Percentiles rank a stretch among this genome's conserved stretches.
Evolutionary conservation across 768 basidiomycete species (phyloP).

Genomic region (Psilocybe cyanescens): DNA sequence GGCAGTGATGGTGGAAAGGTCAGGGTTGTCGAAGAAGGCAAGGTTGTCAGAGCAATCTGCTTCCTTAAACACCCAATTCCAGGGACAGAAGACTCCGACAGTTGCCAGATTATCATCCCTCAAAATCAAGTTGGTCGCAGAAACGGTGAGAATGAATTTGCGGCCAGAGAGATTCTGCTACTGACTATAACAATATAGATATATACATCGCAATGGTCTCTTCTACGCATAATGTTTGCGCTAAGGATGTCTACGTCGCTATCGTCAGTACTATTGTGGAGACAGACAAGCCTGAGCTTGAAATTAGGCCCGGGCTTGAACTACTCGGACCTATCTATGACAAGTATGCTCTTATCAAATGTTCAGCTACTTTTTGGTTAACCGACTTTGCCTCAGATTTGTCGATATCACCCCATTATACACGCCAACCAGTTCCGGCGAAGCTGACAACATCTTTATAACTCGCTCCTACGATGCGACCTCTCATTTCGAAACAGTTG

Average conservation of each 20-base stretch:
- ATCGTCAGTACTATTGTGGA: conserved; percentile 99
- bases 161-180: background rate
- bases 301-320: conserved; percentile 90
- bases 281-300: conserved; percentile 88
- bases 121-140: conserved; percentile 95
- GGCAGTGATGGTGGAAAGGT: conserved; percentile 72
- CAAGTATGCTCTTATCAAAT: conserved; percentile 61
- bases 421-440: conserved; percentile 83
- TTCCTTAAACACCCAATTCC: conserved; percentile 98
- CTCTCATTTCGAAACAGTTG: conserved; percentile 98
- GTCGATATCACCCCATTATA: conserved; percentile 87
- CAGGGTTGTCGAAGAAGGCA: conserved; percentile 89
- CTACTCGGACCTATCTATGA: conserved; percentile 93
- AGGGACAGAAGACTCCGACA: conserved; percentile 94
- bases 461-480: conserved; percentile 99
- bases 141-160: conserved; percentile 68
- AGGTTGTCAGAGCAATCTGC: conserved; percentile 96
- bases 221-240: conserved; percentile 95
- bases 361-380: conserved; percentile 3
- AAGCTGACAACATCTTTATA: conserved; percentile 91
- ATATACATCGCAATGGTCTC: conserved; percentile 99
- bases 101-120: conserved; percentile 96
- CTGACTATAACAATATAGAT: conserved; percentile 52
- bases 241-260: conserved; percentile 93
- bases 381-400: conserved; percentile 58